Base-by-base conservation (phyloP, 331 rosid species). In the Pyrus hybrid region DNA sequence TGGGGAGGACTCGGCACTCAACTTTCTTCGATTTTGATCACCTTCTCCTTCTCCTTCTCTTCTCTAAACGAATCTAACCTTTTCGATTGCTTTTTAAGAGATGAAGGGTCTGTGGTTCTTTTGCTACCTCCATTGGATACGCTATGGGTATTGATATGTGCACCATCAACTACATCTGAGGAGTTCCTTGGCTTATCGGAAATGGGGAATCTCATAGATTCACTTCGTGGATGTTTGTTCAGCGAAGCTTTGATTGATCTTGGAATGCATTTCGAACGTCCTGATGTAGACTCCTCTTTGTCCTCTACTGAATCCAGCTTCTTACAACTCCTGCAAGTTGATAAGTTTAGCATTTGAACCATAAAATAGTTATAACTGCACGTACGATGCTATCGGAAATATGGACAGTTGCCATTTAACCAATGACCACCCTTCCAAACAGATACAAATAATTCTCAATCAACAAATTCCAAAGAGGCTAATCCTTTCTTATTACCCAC, bases 1-100 rank as follows among this genome's bases (percentile, higher is more conserved):
- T 64, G 47, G 79, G 81, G 72, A 78, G 77, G 73, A 75, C 72
- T 72, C 85, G 68, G 80, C 66, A 88, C 99, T 94, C 89, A 92
- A 90, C 99, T 94, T 93, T 93, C 98, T 76, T 93, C 98, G 3
- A 89, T 86, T 86, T 87, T 89, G 88, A 91, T 83, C 76, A 89
- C 91, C 54, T 85, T 82, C 76, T 91, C 93, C 53, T 85, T 82
- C 76, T 91, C 93, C 61, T 83, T 80, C 63, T 87, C 91, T 81
- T 88, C 97, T 73, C 87, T 81, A 41, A 83, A 90, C 60, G 96
- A 89, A 79, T 90, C 99, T 66, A 83, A 67, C 74, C 83, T 86
- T 30, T 86, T 86, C 3, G 91, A 78, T 62, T 80, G 94, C 70
- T 47, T 88, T 81, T 62, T 90, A 6, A 77, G 79, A 0, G 84